Percentiles rank a stretch among this genome's conserved stretches.
These are phyloP conservation scores for Cryptococcus hybrid DNA, from an alignment of 1,284 basidiomycete genomes.

Conservation along the genomic window DNA sequence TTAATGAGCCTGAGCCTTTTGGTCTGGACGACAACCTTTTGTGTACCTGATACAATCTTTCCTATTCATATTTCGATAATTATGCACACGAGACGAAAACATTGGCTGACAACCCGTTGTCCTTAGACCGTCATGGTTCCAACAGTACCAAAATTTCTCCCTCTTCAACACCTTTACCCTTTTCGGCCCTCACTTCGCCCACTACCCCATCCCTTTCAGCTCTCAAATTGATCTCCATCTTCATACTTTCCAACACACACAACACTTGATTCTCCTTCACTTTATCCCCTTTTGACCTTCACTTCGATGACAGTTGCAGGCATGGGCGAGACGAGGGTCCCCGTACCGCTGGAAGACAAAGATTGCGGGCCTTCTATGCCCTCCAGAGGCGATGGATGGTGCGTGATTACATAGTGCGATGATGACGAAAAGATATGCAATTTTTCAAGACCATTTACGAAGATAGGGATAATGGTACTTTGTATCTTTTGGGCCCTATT, in stretches of 20 bases:
- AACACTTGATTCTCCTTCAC: constrained; percentile 78
- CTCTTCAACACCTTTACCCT: constrained; percentile 86
- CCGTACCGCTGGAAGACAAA: constrained; percentile 5
- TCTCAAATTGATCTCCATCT: constrained; percentile 85
- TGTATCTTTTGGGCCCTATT: no score
- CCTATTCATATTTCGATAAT: constrained; percentile 1
- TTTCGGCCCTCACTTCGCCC: constrained; percentile 66
- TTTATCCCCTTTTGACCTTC: constrained; percentile 67
- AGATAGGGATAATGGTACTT: no score
- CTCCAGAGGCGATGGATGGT: constrained; percentile 21
- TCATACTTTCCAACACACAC: constrained; percentile 91
- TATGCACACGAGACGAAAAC: neutral
- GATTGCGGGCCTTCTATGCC: neutral
- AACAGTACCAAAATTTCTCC: constrained; percentile 69
- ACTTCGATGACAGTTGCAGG: constrained; percentile 85
- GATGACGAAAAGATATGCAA: no score
- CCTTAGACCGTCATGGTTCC: constrained; percentile 14
- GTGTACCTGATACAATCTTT: constrained; percentile 9
- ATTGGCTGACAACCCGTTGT: neutral
- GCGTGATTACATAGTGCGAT: constrained; percentile 16
- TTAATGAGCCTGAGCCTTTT: constrained; percentile 49
- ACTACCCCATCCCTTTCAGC: constrained; percentile 67
- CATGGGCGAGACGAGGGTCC: constrained; percentile 63
- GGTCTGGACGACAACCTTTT: constrained; percentile 20
- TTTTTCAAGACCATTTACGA: no score